Base-by-base conservation (phyloP, 1,139 yeast species). In the Taphrina confusa region DNA sequence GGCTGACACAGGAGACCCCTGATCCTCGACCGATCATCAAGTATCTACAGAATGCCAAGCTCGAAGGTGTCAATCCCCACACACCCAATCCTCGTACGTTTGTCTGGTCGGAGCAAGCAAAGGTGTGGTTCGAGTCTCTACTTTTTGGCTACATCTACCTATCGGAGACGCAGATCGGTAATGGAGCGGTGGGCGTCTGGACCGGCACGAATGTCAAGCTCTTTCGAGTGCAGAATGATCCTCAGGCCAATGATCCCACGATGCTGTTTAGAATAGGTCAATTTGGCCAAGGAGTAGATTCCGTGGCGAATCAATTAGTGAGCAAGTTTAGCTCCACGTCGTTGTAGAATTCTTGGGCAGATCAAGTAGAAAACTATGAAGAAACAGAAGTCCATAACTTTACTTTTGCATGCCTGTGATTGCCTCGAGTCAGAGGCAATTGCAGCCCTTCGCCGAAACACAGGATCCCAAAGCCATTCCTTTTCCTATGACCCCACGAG, bases 61-160 rank as follows among this genome's bases (percentile, higher is more conserved):
- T 37, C 55, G 63, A 25, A 12, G 56, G 46, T 50, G 45, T 14
- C 22, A 62, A 18, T 68, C 69, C 62, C 64, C 71, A 6, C 66
- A 68, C 1, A 76, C 82, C 59, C 81, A 80, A 58, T 78, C 79
- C 2, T 74, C 85, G 63, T 74, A 71, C 62, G 58, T 83, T 87
- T 65, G 71, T 73, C 11, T 86, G 95, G 92, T 79, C 81, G 47
- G 75, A 75, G 46, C 67, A 79, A 6, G 82, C 92, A 0, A 74
- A 87, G 37, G 90, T 91, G 0, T 89, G 96, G 96, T 84, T 87
- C 69, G 77, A 80, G 47, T 80, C 87, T 12, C 74, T 86, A 14
- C 69, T 87, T 33, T 87, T 90, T 83, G 82, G 85, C 1, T 76
- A 78, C 57, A 78, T 87, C 0, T 87, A 81, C 68, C 78, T 80